These are phyloP conservation scores for Aspergillus persii DNA, from an alignment of 2,329 filamentous ascomycete species.

Conservation along the genomic window DNA sequence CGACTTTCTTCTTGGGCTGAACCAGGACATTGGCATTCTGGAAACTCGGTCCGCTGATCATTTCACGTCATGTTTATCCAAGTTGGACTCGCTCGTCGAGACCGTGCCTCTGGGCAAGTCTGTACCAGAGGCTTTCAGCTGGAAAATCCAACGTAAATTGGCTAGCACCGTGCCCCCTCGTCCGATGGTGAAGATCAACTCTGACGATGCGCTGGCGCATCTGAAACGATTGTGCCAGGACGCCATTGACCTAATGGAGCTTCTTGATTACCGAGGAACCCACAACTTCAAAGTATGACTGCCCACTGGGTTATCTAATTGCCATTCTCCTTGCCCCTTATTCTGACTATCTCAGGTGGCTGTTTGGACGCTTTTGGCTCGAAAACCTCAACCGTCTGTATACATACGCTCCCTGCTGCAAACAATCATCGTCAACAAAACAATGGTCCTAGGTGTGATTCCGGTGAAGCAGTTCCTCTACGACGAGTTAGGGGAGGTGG, in stretches of 20 bases:
- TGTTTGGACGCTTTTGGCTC: constrained; percentile 69
- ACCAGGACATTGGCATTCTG: constrained; percentile 32
- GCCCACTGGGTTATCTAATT: constrained; percentile 1
- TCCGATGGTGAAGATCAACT: constrained; percentile 75
- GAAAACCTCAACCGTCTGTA: constrained; percentile 77
- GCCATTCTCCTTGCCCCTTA: background rate
- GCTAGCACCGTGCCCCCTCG: constrained; percentile 92
- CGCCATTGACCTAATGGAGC: constrained; percentile 64
- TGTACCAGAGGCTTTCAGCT: constrained; percentile 79
- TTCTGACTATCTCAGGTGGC: constrained; percentile 58
- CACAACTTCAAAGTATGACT: constrained; percentile 64
- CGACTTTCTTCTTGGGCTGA: constrained; percentile 42
- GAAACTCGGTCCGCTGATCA: constrained; percentile 29
- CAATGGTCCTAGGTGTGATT: constrained; percentile 65
- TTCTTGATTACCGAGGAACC: constrained; percentile 66
- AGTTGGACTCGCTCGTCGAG: constrained; percentile 56
- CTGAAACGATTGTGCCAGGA: constrained; percentile 71
- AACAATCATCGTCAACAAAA: constrained; percentile 70
- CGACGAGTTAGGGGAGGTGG: constrained; percentile 74
- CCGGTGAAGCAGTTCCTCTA: constrained; percentile 74
- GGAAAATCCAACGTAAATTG: constrained; percentile 84
- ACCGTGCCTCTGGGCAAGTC: constrained; percentile 62
- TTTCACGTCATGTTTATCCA: constrained; percentile 34
- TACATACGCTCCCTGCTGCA: constrained; percentile 81
- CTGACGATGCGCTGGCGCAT: constrained; percentile 68